Base-by-base conservation (phyloP, 768 basidiomycete species). In the Crucibulum laeve region DNA sequence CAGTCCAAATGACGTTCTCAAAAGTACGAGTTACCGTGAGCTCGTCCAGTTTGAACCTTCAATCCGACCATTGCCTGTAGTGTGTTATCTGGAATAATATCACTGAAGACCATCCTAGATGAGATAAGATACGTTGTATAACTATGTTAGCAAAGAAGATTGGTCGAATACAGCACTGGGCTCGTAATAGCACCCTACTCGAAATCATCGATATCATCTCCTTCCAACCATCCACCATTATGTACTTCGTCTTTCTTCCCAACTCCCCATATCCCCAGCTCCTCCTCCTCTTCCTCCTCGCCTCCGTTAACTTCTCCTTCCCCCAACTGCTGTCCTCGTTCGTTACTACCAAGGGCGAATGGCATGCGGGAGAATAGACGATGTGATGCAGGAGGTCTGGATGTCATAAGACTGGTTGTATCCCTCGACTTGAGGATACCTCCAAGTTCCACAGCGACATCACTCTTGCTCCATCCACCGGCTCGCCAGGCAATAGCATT, bases 361-460 rank as follows among this genome's bases (percentile, higher is more conserved):
- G 60, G 59, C 50, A 85, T 56, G 37, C 52, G 62, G 15, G 82
- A 82, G 54, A 85, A 87, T 26, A 67, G 48, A 4, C 56, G 53
- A 52, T 82, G 79, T 0, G 70, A 68, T 5, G 43, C 28, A 3
- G 65, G 61, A 2, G 58, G 52, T 14, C 47, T 17, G 13, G 25
- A 5, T 8, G 47, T 13, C 38, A 21, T 18, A 26, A 14, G 4
- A 14, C 2, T 19, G 18, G 17, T 17, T 22, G 18, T 24, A 24
- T 77, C 73, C 37, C 67, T 56, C 4, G 76, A 77, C 48, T 75
- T 77, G 37, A 87, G 58, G 28, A 84, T 65, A 3, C 74, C 77
- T 0, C 85, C 83, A 2, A 82, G 59, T 44, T 83, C 82, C 26
- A 71, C 64, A 7, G 72, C 73, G 22, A 87, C 63, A n/a, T 69